Evolutionary conservation across 169 alveolate species (phyloP).

Genomic region (Plasmodium gonderi): DNA sequence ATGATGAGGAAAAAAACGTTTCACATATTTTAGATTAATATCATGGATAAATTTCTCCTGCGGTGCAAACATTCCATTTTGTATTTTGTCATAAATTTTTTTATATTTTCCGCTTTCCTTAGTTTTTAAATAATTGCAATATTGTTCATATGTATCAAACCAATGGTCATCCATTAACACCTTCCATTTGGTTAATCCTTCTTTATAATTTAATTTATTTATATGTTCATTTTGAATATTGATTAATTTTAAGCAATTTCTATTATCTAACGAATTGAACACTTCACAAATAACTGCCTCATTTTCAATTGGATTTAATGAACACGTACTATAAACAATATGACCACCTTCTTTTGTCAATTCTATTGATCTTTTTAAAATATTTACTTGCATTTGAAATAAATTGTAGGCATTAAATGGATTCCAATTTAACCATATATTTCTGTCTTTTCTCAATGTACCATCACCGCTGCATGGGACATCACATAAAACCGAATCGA

Average conservation of each 20-base stretch:
- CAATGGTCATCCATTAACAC: conserved; percentile 77
- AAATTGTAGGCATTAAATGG: conserved; percentile 92
- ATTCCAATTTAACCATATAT: conserved; percentile 95
- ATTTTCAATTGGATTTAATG: conserved; percentile 97
- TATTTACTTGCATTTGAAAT: conserved; percentile 91
- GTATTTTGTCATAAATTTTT: conserved; percentile 72
- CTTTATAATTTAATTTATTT: conserved; percentile 79
- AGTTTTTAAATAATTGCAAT: conserved; percentile 41
- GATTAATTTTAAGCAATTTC: conserved; percentile 84
- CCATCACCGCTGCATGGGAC: conserved; percentile 99
- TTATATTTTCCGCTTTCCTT: conserved; percentile 13
- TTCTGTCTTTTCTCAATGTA: conserved; percentile 94
- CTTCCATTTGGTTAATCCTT: conserved; percentile 84
- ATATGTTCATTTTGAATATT: conserved; percentile 84
- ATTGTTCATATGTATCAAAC: conserved; percentile 71
- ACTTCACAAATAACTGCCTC: conserved; percentile 91
- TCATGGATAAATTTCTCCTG: conserved; percentile 64
- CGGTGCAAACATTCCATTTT: conserved; percentile 79
- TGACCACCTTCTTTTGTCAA: conserved; percentile 80
- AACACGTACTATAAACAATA: conserved; percentile 96
- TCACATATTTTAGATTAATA: conserved; percentile 82
- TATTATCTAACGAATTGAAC: conserved; percentile 85
- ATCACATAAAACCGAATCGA: conserved; percentile 94
- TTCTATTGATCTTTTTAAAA: conserved; percentile 91
- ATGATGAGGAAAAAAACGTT: conserved; percentile 95